A percentile compares a stretch with the other conserved stretches of the same genome.
Evolutionary conservation across 805 yeast genomes (phyloP).

Genomic region (Saccharomycopsis capsularis): DNA sequence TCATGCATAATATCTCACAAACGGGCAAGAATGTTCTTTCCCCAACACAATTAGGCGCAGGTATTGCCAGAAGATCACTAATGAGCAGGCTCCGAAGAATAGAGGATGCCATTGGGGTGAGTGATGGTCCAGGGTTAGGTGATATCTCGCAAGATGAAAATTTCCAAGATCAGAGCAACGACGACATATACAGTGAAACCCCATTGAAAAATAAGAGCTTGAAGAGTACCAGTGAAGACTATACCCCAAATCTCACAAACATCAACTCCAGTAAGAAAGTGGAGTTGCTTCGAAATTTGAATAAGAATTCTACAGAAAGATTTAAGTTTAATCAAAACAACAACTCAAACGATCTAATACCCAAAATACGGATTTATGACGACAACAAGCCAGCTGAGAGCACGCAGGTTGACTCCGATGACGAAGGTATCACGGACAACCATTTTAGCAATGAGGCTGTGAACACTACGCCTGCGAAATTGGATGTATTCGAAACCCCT

Average conservation of each 20-base stretch:
- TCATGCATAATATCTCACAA: constrained; percentile 4
- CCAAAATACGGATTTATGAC: too few relatives aligned
- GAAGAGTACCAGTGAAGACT: neutral
- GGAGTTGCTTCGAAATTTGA: neutral
- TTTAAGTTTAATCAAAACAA: too few relatives aligned
- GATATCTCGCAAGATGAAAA: constrained; percentile 1
- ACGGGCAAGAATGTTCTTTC: constrained; percentile 12
- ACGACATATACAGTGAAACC: constrained; percentile 12
- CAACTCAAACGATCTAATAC: too few relatives aligned
- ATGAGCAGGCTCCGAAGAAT: neutral
- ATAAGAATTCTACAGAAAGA: neutral
- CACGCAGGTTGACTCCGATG: neutral
- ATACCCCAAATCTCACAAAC: neutral
- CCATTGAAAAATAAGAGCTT: constrained; percentile 7
- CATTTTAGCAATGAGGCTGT: too few relatives aligned
- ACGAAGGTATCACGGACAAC: too few relatives aligned
- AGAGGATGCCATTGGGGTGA: neutral
- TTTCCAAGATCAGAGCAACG: too few relatives aligned
- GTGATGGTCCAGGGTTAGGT: neutral
- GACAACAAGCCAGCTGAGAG: neutral
- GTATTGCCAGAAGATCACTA: constrained; percentile 13
- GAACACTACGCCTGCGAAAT: neutral
- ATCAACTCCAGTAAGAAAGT: too few relatives aligned
- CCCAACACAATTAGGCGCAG: constrained; percentile 19
- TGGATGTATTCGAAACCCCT: neutral